Base-by-base conservation (phyloP, 2,329 filamentous ascomycete species). In the Epichloe hybrida region DNA sequence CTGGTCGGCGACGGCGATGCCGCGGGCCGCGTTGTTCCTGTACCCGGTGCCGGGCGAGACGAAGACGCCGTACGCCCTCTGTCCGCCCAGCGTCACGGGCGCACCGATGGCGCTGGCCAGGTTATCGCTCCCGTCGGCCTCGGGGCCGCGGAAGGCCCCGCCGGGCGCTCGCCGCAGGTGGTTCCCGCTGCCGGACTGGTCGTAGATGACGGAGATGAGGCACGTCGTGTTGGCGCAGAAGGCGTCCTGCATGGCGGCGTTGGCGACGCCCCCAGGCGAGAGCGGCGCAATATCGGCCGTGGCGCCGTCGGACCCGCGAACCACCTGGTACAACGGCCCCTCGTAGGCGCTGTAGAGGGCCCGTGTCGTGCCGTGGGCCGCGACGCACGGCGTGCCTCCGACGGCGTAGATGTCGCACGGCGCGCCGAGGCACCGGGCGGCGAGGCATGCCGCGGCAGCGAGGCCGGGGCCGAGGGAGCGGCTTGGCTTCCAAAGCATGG, bases 31-130 rank as follows among this genome's bases (percentile, higher is more conserved):
- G 58, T 83, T 73, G 61, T 80, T 82, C 53, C 80, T 75, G 64
- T 84, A 84, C 20, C 81, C 80, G 0, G 74, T 80, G 3, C 77
- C 77, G 0, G 80, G 80, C 0, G 76, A 72, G 38, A 83, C 59
- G 58, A 80, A 82, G 54, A 83, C 76, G 21, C 80, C 80, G 56
- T 84, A 84, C 0, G 75, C 80, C 62, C 79, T 82, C 40, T 79
- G 63, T 0, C 79, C 79, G 49, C 77, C 75, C 40, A 84, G 58
- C 0, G 72, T 79, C 27, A 84, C 77, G 0, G 81, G 80, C 0
- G 81, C 81, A 27, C 74, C 80, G 48, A 66, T 75, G 0, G 80
- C 79, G 49, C 70, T 72, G 43, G 80, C 78, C 15, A 81, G 62
- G 59, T 80, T 77, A 62, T 84, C 81, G 58, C 73, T 76, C 45